Conservation (phyloP, 768 basidiomycete species). For the Trametopsis cervina region DNA sequence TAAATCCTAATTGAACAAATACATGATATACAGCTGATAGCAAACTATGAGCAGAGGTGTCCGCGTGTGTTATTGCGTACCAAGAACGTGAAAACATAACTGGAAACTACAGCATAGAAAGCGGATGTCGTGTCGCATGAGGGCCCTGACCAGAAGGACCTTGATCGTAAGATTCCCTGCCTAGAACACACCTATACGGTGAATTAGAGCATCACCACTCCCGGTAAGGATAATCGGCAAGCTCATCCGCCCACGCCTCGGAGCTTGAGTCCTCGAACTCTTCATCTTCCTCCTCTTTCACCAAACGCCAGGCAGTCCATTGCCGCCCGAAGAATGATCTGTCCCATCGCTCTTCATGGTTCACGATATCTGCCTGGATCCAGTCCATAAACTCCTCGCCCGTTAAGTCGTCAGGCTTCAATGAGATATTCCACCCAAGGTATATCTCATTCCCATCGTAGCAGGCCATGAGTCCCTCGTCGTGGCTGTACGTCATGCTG, state of each 20-base stretch:
- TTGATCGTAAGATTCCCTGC: too few relatives aligned
- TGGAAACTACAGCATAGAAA: too few relatives aligned
- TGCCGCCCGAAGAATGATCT: slow-evolving; percentile 31
- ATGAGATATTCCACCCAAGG: slow-evolving; percentile 63
- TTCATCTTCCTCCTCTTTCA: slow-evolving; percentile 25
- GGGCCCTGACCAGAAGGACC: too few relatives aligned
- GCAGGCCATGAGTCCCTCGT: slow-evolving; percentile 43
- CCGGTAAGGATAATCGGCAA: background rate
- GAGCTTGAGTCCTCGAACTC: slow-evolving; percentile 33
- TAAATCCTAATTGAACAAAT: too few relatives aligned
- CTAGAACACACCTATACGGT: too few relatives aligned
- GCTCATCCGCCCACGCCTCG: slow-evolving; percentile 29
- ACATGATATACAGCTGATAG: too few relatives aligned
- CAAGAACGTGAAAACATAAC: too few relatives aligned
- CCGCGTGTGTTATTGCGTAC: too few relatives aligned
- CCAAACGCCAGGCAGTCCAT: slow-evolving; percentile 35
- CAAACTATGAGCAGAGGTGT: too few relatives aligned
- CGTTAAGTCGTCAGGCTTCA: slow-evolving; percentile 35
- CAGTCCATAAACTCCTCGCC: slow-evolving; percentile 36
- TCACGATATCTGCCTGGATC: slow-evolving; percentile 33
- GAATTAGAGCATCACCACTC: too few relatives aligned
- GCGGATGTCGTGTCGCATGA: too few relatives aligned
- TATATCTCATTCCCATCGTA: slow-evolving; percentile 39
- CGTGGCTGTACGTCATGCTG: slow-evolving; percentile 47
- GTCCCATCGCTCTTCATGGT: slow-evolving; percentile 39